Conservation (phyloP, 2,329 filamentous ascomycete genomes). For the Thielaviopsis cerberus region DNA sequence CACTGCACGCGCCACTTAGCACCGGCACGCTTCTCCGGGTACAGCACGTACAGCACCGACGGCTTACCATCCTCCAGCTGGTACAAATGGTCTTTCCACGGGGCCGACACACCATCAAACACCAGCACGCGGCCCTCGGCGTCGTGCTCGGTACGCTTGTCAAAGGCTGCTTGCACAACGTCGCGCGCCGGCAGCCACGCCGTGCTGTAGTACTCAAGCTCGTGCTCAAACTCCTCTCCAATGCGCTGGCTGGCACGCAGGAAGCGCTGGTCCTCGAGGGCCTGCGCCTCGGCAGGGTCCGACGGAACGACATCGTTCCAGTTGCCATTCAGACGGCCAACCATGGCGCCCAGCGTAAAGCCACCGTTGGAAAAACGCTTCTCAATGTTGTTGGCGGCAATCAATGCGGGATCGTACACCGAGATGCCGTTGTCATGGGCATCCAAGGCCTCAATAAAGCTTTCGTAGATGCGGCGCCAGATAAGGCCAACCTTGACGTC, state of each 20-base stretch:
- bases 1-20: constrained; percentile 88
- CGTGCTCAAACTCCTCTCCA: constrained; percentile 70
- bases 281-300: constrained; percentile 36
- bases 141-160: constrained; percentile 48
- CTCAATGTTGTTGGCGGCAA: constrained; percentile 52
- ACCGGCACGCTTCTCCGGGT: constrained; percentile 61
- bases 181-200: constrained; percentile 78
- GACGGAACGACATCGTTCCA: constrained; percentile 49
- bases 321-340: constrained; percentile 60
- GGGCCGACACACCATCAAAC: constrained; percentile 56
- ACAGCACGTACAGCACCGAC: constrained; percentile 66
- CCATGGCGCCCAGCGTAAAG: constrained; percentile 69
- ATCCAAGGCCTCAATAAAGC: constrained; percentile 89
- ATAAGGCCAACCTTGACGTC: constrained; percentile 53
- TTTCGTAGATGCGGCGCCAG: constrained; percentile 76
- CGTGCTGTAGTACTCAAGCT: constrained; percentile 54
- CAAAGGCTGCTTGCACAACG: constrained; percentile 60
- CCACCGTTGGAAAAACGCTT: constrained; percentile 71
- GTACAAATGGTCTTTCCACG: constrained; percentile 95
- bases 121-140: constrained; percentile 63
- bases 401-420: constrained; percentile 52
- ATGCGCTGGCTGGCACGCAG: constrained; percentile 60
- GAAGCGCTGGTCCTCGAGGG: constrained; percentile 67
- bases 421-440: constrained; percentile 94
- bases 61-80: constrained; percentile 50